Conservation (phyloP, 2,329 filamentous ascomycete genomes). For the Acrocalymma vagum region DNA sequence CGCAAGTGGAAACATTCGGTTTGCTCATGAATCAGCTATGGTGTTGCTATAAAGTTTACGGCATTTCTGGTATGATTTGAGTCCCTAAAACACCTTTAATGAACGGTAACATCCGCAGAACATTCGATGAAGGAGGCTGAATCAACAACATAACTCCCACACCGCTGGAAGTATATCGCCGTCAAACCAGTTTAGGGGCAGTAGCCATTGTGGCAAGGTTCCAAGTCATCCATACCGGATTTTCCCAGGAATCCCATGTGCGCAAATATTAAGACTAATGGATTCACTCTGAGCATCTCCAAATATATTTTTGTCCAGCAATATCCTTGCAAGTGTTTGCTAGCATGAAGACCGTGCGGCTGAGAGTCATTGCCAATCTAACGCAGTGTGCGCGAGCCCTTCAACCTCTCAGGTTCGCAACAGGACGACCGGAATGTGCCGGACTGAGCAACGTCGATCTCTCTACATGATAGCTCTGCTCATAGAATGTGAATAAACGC, state of each 20-base stretch:
- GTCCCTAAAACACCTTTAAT: too few species aligned
- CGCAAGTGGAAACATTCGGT: conserved; percentile 2
- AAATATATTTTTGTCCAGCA: conserved; percentile 1
- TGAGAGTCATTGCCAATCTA: conserved; percentile 6
- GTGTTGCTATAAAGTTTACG: conserved; percentile 1
- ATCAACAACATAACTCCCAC: too few species aligned
- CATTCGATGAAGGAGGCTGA: neutral
- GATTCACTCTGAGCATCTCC: conserved; percentile 2
- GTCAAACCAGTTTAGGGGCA: neutral
- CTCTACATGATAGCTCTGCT: conserved; percentile 2
- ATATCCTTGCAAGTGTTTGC: conserved; percentile 2
- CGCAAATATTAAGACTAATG: conserved; percentile 1
- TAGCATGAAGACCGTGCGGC: conserved; percentile 4
- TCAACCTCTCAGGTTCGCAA: conserved; percentile 1
- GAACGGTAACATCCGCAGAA: too few species aligned
- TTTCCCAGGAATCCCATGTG: conserved; percentile 1
- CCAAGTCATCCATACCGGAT: conserved; percentile 2
- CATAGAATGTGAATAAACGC: too few species aligned
- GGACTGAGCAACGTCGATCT: neutral
- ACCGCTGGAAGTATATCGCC: too few species aligned
- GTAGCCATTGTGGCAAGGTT: neutral
- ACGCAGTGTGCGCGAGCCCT: neutral
- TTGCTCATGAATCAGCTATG: conserved; percentile 3
- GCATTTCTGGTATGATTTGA: too few species aligned
- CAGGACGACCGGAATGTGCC: neutral